A percentile compares a stretch with the other conserved stretches of the same genome.
phyloP scores from a whole-genome alignment of 228 moss, liverwort and hornwort genomes.

The Sphagnum fallax region DNA sequence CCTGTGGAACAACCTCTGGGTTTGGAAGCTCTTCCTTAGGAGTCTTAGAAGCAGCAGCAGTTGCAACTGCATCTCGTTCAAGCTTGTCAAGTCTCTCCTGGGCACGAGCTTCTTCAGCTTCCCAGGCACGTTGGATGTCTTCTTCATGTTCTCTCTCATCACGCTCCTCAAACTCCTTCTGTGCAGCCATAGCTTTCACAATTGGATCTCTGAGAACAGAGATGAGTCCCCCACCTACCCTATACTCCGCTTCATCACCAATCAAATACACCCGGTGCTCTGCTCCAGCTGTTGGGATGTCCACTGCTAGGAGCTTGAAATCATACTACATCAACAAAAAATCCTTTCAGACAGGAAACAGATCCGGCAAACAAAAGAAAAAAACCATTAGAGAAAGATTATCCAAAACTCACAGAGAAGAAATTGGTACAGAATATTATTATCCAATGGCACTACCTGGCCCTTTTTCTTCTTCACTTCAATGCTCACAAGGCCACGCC shows the following conservation, averaged over 20 bases:
- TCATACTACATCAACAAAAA: slow-evolving; percentile 23
- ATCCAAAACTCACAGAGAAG: too few relatives aligned
- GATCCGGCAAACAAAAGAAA: background rate
- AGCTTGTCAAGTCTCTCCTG: slow-evolving; percentile 5
- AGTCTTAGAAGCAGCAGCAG: background rate
- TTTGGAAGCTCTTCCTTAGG: background rate
- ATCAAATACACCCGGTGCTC: slow-evolving; percentile 44
- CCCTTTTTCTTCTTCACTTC: slow-evolving; percentile 64
- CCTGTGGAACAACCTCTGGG: too few relatives aligned
- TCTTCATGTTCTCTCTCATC: slow-evolving; percentile 46
- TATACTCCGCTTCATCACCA: slow-evolving; percentile 44
- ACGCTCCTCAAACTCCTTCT: slow-evolving; percentile 45
- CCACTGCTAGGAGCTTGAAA: slow-evolving; percentile 53
- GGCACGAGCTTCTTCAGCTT: slow-evolving; percentile 2
- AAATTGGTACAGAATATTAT: too few relatives aligned
- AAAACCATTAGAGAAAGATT: too few relatives aligned
- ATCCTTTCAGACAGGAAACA: background rate
- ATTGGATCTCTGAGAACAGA: slow-evolving; percentile 48
- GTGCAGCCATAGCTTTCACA: slow-evolving; percentile 47
- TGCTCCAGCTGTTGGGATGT: slow-evolving; percentile 44
- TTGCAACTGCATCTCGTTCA: background rate
- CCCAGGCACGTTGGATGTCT: slow-evolving; percentile 3
- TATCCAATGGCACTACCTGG: slow-evolving; percentile 16
- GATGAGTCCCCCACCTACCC: slow-evolving; percentile 42
- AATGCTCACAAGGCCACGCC: slow-evolving; percentile 45